Base-by-base conservation (phyloP, 305 asterid species). In the Fraxinus ornus region DNA sequence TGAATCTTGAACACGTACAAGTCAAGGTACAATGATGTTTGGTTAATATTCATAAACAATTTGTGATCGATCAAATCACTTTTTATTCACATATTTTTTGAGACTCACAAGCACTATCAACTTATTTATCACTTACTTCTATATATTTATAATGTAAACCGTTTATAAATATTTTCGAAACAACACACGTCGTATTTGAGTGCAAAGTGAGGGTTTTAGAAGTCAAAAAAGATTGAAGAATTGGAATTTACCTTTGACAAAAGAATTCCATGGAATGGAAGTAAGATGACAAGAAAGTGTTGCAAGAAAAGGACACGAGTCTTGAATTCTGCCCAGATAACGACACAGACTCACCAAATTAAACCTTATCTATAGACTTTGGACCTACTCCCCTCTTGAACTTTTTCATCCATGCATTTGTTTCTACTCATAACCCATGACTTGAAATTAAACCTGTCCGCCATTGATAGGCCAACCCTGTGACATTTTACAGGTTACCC, bases 401-500 rank as follows among this genome's bases (percentile, higher is more conserved):
- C 3, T 66, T 66, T 66, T 24, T 66, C 36, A 9, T 66, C 74
- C 74, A 66, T 66, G 74, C 74, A 66, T 24, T 66, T 66, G 33
- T 66, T 64, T 2, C 72, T 64, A 64, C 72, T 10, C 72, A 64
- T 64, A 2, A 22, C 19, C 74, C 74, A 66, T 66, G 35, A 66
- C 74, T 66, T 66, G 74, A 66, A 66, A 66, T 66, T 3, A 66
- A 66, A 66, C 74, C 74, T 66, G 17, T 24, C n/a, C 36, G 2
- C 7, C 74, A 26, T 12, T 66, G 74, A 66, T 26, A 5, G 33
- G n/a, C 74, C 74, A 66, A 66, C 74, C 33, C 74, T 26, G 74
- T 66, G 74, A 66, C 36, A 66, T 24, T 66, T 66, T 66, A 66
- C 74, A 66, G 74, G 36, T 66, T 66, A 66, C 74, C 74, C 74